Evolutionary conservation across 768 basidiomycete genomes (phyloP), one percentile per base, ranked within the genome.

Genomic region (Termitomyces sp.): DNA sequence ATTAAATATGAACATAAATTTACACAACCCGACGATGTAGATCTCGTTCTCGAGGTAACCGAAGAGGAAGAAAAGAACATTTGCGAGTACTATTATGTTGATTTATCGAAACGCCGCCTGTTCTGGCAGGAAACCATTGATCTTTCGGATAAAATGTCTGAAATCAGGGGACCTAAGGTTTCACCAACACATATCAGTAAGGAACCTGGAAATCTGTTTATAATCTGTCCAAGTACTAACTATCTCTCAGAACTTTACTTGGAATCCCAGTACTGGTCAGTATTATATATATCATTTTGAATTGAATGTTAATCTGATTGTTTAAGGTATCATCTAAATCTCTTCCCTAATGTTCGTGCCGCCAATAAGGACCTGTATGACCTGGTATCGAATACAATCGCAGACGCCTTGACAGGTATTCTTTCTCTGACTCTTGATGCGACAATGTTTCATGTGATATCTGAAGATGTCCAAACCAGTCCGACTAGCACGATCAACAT

Each of bases 41-140:
- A 48, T 18, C 59, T 60, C 14, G 38, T 57, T 4, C 51, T 60
- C 13, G 59, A 60, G 13, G 32, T 53, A 1, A 54, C 4, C 16
- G 2, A 30, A 32, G 52, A 45, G 28, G 47, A 60, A 20, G 55
- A 52, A 2, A 13, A 3, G 24, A 41, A 20, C 2, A 54, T 47
- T 52, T 60, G 59, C 26, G 59, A 52, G 20, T 60, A 60, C 16
- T 57, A 60, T 26, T 60, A 56, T 16, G 40, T 46, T 3, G 2
- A 18, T 36, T 11, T 51, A 13, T 53, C 55, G 3, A 35, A 2
- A 8, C 43, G 35, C 4, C 24, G 32, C 7, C 6, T 60, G 36
- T 60, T 54, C 46, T 62, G 61, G 61, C 35, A 59, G 26, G 57
- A 62, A 30, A 7, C 26, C 8, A 44, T 30, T 6, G 52, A 62